phyloP scores from a whole-genome alignment of 2,329 filamentous ascomycete genomes.

The Pseudogymnoascus sp. region DNA sequence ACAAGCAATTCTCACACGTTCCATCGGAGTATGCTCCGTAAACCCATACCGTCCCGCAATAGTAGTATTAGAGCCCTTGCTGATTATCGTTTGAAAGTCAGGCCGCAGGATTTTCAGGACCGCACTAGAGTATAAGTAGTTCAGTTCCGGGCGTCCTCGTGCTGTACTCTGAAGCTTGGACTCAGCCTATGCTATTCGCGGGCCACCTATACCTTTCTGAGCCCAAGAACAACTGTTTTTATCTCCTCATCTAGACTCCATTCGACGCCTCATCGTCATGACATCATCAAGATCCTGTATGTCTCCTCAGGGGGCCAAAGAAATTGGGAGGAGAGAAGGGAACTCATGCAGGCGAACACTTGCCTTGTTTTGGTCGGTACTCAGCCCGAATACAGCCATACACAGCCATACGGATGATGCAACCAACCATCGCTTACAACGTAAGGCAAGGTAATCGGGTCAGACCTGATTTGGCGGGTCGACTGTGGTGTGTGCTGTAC shows the following conservation, averaged over 20 bases:
- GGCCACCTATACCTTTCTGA: not conserved
- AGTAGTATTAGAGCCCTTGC: not conserved
- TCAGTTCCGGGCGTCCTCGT: not conserved
- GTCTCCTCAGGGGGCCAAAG: not conserved
- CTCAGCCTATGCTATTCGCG: not conserved
- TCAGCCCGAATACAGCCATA: not conserved
- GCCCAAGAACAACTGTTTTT: not conserved
- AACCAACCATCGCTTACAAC: slow-evolving; percentile 1
- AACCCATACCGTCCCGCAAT: not conserved
- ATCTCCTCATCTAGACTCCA: not conserved
- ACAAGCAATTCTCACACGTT: not conserved
- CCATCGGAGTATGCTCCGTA: not conserved
- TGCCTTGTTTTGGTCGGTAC: slow-evolving; percentile 2
- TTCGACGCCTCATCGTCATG: not conserved
- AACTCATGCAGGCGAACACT: slow-evolving; percentile 4
- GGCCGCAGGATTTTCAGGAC: not conserved
- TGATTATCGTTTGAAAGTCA: not conserved
- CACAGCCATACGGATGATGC: not conserved
- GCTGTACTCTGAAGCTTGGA: not conserved
- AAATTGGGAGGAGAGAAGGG: not conserved
- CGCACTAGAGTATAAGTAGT: slow-evolving; percentile 5
- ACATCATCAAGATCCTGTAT: not conserved
- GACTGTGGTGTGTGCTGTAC: slow-evolving; percentile 2
- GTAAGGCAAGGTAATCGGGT: not conserved
- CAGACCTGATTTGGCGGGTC: slow-evolving; percentile 4